Evolutionary conservation across 1,284 basidiomycete species (phyloP).

Genomic region (Tremellales sp.): DNA sequence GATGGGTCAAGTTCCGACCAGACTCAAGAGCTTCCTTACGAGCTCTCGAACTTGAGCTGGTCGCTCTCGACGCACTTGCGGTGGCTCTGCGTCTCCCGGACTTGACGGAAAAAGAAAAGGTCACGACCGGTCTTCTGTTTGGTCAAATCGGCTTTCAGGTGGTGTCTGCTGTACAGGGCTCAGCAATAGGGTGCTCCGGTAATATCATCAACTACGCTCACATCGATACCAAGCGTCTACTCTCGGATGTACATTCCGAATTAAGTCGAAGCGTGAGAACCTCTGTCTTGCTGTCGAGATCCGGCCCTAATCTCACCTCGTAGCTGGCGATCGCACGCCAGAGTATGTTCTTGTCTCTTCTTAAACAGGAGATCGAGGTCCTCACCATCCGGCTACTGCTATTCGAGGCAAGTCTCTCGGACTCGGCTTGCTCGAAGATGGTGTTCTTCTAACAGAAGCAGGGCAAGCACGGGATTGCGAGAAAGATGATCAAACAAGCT

Average conservation of each 20-base stretch:
- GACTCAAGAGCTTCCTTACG: slow-evolving; percentile 25
- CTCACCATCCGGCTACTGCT: not conserved
- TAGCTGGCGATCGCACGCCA: not conserved
- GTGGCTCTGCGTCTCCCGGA: slow-evolving; percentile 15
- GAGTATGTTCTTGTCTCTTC: not conserved
- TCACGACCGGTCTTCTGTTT: slow-evolving; percentile 17
- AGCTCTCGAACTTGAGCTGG: slow-evolving; percentile 23
- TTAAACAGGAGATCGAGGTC: not conserved
- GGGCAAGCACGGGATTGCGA: slow-evolving; percentile 21
- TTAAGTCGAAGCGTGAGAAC: no score
- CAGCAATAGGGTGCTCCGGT: no score
- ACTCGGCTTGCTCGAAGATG: slow-evolving; percentile 26
- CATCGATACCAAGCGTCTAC: no score
- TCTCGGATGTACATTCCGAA: no score
- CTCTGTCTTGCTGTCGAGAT: no score
- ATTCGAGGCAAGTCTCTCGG: slow-evolving; percentile 13
- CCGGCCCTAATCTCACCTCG: not conserved
- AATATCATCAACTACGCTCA: no score
- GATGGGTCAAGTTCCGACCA: slow-evolving; percentile 8
- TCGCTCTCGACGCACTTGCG: slow-evolving; percentile 32
- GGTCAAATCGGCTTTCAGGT: not conserved
- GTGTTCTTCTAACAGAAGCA: slow-evolving; percentile 12
- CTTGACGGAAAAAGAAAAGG: slow-evolving; percentile 31
- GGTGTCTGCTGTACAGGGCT: not conserved
- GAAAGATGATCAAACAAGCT: slow-evolving; percentile 24